Base-by-base conservation (phyloP, 2,329 filamentous ascomycete genomes). In the Exophiala oligosperma region DNA sequence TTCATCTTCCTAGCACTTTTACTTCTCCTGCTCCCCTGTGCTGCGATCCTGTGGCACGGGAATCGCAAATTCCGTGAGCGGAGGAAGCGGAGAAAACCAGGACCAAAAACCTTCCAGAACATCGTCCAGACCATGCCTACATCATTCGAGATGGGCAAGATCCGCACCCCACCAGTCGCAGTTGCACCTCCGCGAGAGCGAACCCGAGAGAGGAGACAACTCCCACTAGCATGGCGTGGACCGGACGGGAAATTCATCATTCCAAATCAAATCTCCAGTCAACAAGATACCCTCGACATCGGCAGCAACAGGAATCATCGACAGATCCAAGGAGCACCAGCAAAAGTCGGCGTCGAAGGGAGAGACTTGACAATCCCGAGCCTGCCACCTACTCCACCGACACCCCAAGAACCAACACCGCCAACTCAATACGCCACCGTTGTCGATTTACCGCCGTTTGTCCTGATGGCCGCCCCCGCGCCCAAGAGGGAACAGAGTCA, bases 1-100 rank as follows among this genome's bases (percentile, higher is more conserved):
- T 61, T 61, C 52, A 43, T 57, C 23, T 55, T 61, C 43, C 29
- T 61, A 2, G 59, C 43, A 41, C 29, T 61, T n/a, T 24, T 55
- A 5, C 54, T 61, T 11, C 26, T 61, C 28, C 24, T 57, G 46
- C 47, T 55, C 1, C 59, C 59, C 28, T 49, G 51, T 43, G 40
- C 44, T 3, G 41, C 54, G 14, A 29, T 61, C 4, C 9, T 55
- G 5, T 52, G 50, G 40, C 41, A 46, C 35, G 43, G 48, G 32
- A 8, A 52, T 7, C 51, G 49, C 21, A 47, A 43, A 6, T 44
- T 44, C n/a, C 48, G 52, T 8, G 21, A 37, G 17, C 50, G 29
- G 11, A 9, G 4, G 29, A 17, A 6, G 2, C 26, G 23, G 21
- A 11, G 38, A 14, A 24, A 40, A 9, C 38, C 46, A 12, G 23